Evolutionary conservation across 305 asterid genomes (phyloP), one percentile per base, ranked within the genome.

Genomic region (Coffea humblotiana): DNA sequence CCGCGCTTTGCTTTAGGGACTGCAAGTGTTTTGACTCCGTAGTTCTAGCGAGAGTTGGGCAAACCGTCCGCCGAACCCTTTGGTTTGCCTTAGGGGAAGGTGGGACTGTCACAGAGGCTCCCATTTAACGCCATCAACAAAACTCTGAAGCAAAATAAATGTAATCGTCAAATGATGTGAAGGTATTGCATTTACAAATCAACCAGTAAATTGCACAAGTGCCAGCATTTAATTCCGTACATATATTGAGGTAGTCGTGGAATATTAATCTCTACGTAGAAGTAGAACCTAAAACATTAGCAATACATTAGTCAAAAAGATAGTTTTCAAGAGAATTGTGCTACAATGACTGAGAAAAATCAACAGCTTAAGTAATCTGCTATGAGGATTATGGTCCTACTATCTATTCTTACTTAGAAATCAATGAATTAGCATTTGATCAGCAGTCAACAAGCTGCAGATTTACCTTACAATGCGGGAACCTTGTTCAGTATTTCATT

Each of bases 401-500:
- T 27, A 49, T 52, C 21, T 40, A 61, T 60, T 75, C 35, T 69
- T 23, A 23, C 51, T 9, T 25, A 21, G 27, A 71, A 45, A 32
- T 58, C 75, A 25, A 21, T 18, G 32, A 52, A 16, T 12, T 35
- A 52, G 56, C 8, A 27, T 76, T 48, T 18, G 32, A 56, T 43
- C 35, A 71, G 43, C 7, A 66, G 52, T 73, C 21, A 32, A 74
- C 52, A 79, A 75, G 58, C 65, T 16, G 54, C 61, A 75, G 40
- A 79, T 56, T 58, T 60, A 75, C 80, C 49, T 4, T 45, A 16
- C 49, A 71, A 40, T 2, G 0, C 16, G 40, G 54, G 54, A 49
- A 52, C 79, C 71, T 71, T 56, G 37, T 74, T 90, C 86, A 90
- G 72, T 90, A 92, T 79, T 89, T 90, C 96, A 92, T 92, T 32